phyloP scores from a whole-genome alignment of 2,329 filamentous ascomycete species.

The Xylaria hypoxylon region DNA sequence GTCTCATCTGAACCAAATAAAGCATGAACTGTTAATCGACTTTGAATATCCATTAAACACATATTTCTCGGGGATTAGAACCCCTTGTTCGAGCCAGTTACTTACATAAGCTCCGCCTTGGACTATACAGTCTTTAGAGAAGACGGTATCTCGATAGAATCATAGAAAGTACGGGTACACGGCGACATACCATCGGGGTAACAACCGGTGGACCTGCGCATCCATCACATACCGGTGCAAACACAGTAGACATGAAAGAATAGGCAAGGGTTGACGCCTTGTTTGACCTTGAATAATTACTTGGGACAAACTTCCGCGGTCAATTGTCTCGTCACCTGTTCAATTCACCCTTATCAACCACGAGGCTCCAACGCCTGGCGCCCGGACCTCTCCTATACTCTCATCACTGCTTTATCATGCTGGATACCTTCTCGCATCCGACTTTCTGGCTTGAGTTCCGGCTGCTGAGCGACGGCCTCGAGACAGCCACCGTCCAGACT shows the following conservation, averaged over 20 bases:
- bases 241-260: neutral
- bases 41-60: neutral
- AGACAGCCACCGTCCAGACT: slow-evolving; percentile 36
- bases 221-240: neutral
- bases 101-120: neutral
- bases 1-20: neutral
- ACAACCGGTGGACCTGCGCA: neutral
- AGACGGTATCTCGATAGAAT: slow-evolving; percentile 5
- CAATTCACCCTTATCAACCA: neutral
- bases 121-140: neutral
- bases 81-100: neutral
- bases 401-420: slow-evolving; percentile 7
- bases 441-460: slow-evolving; percentile 61
- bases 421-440: slow-evolving; percentile 20
- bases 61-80: neutral
- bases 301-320: neutral
- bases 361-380: neutral
- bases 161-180: neutral
- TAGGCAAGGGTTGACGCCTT: neutral
- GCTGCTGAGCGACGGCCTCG: slow-evolving; percentile 57
- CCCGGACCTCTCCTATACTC: neutral
- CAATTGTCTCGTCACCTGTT: slow-evolving; percentile 1
- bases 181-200: neutral
- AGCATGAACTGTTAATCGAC: neutral
- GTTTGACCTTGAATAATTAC: neutral